Evolutionary conservation across 2,329 filamentous ascomycete genomes (phyloP).

Genomic region (Aureobasidium namibiae): DNA sequence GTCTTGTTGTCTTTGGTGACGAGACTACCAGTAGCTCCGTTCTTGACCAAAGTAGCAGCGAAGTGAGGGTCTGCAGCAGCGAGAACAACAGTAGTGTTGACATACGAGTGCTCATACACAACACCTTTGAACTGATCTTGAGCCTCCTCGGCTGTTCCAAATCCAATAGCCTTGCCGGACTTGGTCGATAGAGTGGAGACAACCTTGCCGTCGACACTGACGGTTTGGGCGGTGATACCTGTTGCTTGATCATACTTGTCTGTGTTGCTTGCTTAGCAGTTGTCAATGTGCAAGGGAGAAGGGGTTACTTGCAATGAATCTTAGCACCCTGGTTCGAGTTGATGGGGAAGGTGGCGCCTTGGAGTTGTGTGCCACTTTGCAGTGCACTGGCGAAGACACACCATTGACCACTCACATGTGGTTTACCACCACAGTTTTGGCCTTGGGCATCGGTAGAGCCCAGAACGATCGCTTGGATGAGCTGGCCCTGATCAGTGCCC

Average conservation of each 20-base stretch:
- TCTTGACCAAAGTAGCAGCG: slow-evolving; percentile 4
- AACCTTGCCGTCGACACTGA: slow-evolving; percentile 29
- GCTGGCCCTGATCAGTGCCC: slow-evolving; percentile 39
- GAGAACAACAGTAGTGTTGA: slow-evolving; percentile 12
- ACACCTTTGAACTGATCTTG: slow-evolving; percentile 33
- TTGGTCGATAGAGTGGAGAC: slow-evolving; percentile 40
- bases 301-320: neutral
- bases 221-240: slow-evolving; percentile 34
- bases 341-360: neutral
- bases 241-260: slow-evolving; percentile 33
- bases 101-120: slow-evolving; percentile 32
- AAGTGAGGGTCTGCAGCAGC: slow-evolving; percentile 32
- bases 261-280: neutral
- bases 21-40: slow-evolving; percentile 2
- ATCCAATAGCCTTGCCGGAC: slow-evolving; percentile 31
- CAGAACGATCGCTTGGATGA: slow-evolving; percentile 38
- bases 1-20: slow-evolving; percentile 12
- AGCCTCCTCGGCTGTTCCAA: slow-evolving; percentile 32
- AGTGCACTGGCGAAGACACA: slow-evolving; percentile 12
- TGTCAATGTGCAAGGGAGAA: neutral
- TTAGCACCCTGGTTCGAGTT: neutral
- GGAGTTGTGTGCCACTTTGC: neutral
- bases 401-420: slow-evolving; percentile 8
- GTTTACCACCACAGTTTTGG: neutral
- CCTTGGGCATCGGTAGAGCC: slow-evolving; percentile 4